phyloP scores from a whole-genome alignment of 2,329 filamentous ascomycete genomes.

The Dactylellina leptospora region DNA sequence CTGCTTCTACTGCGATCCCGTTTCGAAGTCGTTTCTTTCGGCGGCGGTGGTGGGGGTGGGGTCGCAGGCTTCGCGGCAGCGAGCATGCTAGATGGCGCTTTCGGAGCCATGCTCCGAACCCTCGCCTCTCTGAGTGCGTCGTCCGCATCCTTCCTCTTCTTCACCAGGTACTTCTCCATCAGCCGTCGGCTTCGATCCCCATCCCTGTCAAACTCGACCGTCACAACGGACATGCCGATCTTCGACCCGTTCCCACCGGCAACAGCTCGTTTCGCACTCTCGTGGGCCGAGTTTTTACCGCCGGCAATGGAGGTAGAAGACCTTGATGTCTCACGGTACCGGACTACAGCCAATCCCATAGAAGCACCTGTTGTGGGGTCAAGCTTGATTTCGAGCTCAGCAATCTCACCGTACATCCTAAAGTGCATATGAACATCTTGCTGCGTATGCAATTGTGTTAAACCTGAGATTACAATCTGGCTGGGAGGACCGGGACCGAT shows the following conservation, averaged over 20 bases:
- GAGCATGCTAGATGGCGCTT: conserved; percentile 56
- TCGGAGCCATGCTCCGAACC: conserved; percentile 56
- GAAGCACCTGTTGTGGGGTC: conserved; percentile 94
- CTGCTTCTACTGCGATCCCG: conserved; percentile 53
- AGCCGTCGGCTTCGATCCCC: conserved; percentile 81
- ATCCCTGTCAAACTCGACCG: conserved; percentile 88
- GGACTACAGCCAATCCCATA: conserved; percentile 89
- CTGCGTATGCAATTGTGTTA: conserved; percentile 86
- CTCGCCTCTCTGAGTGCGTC: conserved; percentile 61
- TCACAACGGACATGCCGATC: conserved; percentile 79
- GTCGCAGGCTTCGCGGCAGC: conserved; percentile 54
- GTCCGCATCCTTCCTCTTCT: conserved; percentile 70
- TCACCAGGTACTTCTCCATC: conserved; percentile 77
- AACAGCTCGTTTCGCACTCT: conserved; percentile 82
- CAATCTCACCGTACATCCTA: conserved; percentile 83
- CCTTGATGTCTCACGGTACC: conserved; percentile 74
- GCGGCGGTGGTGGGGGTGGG: conserved; percentile 55
- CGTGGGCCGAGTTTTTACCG: conserved; percentile 71
- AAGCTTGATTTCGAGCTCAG: conserved; percentile 90
- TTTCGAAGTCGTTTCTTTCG: conserved; percentile 52
- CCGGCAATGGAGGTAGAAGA: conserved; percentile 58
- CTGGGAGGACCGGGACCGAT: conserved; percentile 88
- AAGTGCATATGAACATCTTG: conserved; percentile 79
- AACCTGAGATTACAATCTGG: conserved; percentile 93
- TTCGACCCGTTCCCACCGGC: conserved; percentile 78